These are phyloP conservation scores for Cadophora gregata DNA, from an alignment of 2,329 filamentous ascomycete species.

Conservation along the genomic window DNA sequence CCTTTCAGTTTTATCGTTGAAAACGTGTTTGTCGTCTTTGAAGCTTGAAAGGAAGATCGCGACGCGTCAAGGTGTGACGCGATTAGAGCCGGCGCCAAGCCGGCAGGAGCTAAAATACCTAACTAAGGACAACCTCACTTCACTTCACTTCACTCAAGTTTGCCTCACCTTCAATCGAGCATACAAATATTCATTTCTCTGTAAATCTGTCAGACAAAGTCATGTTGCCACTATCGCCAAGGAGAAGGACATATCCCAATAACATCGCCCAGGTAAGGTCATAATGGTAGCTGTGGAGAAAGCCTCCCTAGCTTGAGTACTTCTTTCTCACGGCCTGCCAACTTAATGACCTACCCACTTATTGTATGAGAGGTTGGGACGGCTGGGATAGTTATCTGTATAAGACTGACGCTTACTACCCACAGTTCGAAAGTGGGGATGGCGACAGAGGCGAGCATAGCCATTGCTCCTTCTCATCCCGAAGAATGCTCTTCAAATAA, in stretches of 20 bases:
- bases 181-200: too few relatives aligned
- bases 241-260: too few relatives aligned
- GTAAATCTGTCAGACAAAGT: too few relatives aligned
- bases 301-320: too few relatives aligned
- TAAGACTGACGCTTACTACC: not conserved
- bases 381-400: not conserved
- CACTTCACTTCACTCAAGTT: not conserved
- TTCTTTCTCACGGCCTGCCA: too few relatives aligned
- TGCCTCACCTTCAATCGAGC: too few relatives aligned
- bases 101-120: not conserved
- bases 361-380: too few relatives aligned
- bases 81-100: not conserved
- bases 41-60: not conserved
- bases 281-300: too few relatives aligned
- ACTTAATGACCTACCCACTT: too few relatives aligned
- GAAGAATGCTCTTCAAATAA: not conserved
- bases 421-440: not conserved
- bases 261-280: too few relatives aligned
- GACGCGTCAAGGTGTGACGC: conserved; percentile 1
- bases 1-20: not conserved
- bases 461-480: not conserved
- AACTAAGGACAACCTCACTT: not conserved
- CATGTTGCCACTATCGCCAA: too few relatives aligned
- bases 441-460: not conserved
- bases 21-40: not conserved